Base-by-base conservation (phyloP, 2,329 filamentous ascomycete species). In the Trichoderma asperellum region DNA sequence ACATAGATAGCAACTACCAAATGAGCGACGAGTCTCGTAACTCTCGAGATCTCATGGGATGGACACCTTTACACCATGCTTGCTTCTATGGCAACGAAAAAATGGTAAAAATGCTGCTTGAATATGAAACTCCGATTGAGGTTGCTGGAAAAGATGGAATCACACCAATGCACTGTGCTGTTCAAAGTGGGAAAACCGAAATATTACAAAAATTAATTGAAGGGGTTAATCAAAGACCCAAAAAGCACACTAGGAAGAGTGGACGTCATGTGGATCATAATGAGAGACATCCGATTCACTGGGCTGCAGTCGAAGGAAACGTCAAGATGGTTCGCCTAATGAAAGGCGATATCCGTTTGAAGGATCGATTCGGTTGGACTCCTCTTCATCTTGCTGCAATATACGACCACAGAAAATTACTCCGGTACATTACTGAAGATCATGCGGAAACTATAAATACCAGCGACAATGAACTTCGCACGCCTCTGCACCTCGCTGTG, bases 21-120 rank as follows among this genome's bases (percentile, higher is more conserved):
- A n/a, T 0, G 2, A n/a, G 40, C 18, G 14, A 8, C 0, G 27
- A 53, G 3, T 49, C 18, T 21, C 24, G 29, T 2, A 49, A 35
- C 2, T 24, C 16, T 16, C 59, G 14, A n/a, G 67, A 69, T 10
- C 11, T 57, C n/a, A 52, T 40, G 34, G 47, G 34, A 14, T 64
- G 67, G 67, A 69, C 67, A 11, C 67, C 67, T 1, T 57, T 69
- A 1, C 59, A 69, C 1, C 53, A 69, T 57, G 67, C 67, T n/a
- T 69, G 67, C 5, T 7, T 64, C 1, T 16, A n/a, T 0, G 58
- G 59, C 1, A 55, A 64, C 35, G 16, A 57, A 24, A 56, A 10
- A 5, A 1, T 47, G 8, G 67, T 64, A 37, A 12, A 64, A 1
- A 29, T n/a, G 5, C 35, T 69, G 12, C 67, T 69, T 7, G 14